Percentiles rank a stretch among this genome's conserved stretches.
Evolutionary conservation across 1,284 basidiomycete species (phyloP).

Genomic region (Ceratobasidium sp.): DNA sequence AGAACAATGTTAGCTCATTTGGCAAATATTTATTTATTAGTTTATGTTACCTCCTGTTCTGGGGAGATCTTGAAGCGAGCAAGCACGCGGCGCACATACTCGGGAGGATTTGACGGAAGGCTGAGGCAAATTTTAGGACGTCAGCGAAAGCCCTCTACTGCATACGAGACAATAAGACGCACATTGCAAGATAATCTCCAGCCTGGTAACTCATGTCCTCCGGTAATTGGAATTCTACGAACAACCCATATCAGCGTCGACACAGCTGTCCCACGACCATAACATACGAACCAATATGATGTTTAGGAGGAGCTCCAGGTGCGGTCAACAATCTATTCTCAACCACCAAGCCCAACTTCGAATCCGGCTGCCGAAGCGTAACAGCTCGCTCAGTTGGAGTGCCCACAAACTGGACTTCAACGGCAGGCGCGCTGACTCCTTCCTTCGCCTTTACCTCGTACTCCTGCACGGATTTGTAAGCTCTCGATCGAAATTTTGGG

Average conservation of each 20-base stretch:
- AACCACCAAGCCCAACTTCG: constrained; percentile 24
- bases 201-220: constrained; percentile 39
- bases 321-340: constrained; percentile 38
- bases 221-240: constrained; percentile 30
- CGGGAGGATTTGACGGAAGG: constrained; percentile 48
- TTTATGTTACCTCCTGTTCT: constrained; percentile 60
- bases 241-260: background rate
- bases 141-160: constrained; percentile 60
- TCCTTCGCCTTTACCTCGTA: constrained; percentile 50
- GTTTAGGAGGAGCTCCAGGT: constrained; percentile 23
- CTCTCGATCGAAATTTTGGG: background rate
- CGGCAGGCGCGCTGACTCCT: constrained; percentile 50
- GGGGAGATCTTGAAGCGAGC: constrained; percentile 49
- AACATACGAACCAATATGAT: constrained; percentile 59
- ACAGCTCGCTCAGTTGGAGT: constrained; percentile 24
- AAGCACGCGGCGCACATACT: constrained; percentile 49
- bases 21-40: background rate
- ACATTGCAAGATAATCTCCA: constrained; percentile 45
- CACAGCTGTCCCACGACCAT: background rate
- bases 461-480: constrained; percentile 30
- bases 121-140: constrained; percentile 41
- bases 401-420: constrained; percentile 56
- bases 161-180: constrained; percentile 59
- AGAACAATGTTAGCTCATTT: background rate
- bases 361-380: constrained; percentile 32